These are phyloP conservation scores for Fusarium sp. DNA, from an alignment of 2,329 filamentous ascomycete species.

Conservation along the genomic window DNA sequence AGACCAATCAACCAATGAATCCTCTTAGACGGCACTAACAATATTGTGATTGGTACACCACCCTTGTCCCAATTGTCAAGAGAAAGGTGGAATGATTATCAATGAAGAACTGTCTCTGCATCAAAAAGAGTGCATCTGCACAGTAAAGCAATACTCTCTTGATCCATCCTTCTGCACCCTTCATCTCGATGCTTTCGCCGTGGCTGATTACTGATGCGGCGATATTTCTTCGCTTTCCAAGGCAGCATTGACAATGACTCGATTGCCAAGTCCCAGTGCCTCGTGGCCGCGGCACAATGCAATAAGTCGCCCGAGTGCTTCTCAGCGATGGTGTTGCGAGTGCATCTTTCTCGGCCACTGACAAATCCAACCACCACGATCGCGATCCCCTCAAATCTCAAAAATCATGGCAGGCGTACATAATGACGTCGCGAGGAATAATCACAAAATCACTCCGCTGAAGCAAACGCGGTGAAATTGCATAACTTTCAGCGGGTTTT, in stretches of 20 bases:
- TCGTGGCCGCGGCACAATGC: background rate
- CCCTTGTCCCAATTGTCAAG: background rate
- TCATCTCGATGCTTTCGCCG: background rate
- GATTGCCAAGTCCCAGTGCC: background rate
- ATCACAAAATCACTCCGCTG: background rate
- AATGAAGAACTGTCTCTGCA: background rate
- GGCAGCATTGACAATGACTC: background rate
- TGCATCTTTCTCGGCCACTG: background rate
- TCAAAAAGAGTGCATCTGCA: background rate
- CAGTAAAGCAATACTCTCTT: background rate
- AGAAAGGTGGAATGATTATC: background rate
- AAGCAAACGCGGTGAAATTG: background rate
- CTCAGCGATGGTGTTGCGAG: background rate
- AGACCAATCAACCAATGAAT: background rate
- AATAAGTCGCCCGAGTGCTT: background rate
- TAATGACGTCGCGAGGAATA: background rate
- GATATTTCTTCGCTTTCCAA: background rate
- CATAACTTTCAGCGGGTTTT: background rate
- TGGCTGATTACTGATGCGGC: background rate
- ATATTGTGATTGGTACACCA: background rate
- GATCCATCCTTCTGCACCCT: background rate
- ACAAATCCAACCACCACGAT: background rate
- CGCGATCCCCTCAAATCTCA: background rate
- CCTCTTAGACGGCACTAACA: accelerated
- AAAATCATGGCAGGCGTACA: background rate